Evolutionary conservation across 2,329 filamentous ascomycete genomes (phyloP).

Genomic region (Davidsoniella eucalypti): DNA sequence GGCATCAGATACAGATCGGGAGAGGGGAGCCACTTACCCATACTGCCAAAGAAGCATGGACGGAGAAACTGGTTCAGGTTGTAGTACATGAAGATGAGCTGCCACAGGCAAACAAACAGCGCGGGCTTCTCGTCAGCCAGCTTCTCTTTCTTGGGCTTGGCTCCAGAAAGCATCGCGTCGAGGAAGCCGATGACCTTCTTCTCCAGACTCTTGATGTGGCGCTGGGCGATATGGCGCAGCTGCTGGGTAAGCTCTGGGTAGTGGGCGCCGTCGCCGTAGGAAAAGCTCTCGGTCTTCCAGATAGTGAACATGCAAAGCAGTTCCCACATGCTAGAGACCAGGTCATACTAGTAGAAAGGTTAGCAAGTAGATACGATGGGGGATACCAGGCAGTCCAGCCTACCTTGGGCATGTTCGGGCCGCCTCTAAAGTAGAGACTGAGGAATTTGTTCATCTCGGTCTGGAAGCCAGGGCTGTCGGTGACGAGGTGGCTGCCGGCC

Average conservation of each 20-base stretch:
- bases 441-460: slow-evolving; percentile 22
- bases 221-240: slow-evolving; percentile 24
- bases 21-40: slow-evolving; percentile 15
- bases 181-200: slow-evolving; percentile 25
- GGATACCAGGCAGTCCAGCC: slow-evolving; percentile 9
- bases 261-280: slow-evolving; percentile 20
- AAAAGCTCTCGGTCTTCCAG: slow-evolving; percentile 28
- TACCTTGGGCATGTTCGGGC: slow-evolving; percentile 25
- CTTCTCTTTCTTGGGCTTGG: slow-evolving; percentile 19
- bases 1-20: not conserved
- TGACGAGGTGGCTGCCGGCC: slow-evolving; percentile 24
- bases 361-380: slow-evolving; percentile 3
- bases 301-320: slow-evolving; percentile 35
- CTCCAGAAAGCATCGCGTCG: slow-evolving; percentile 23
- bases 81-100: slow-evolving; percentile 32
- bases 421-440: slow-evolving; percentile 20
- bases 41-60: no score
- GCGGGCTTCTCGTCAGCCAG: slow-evolving; percentile 25
- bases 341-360: slow-evolving; percentile 16
- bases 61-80: slow-evolving; percentile 19
- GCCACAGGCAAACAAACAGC: slow-evolving; percentile 34
- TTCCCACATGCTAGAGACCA: slow-evolving; percentile 27
- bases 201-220: slow-evolving; percentile 23
- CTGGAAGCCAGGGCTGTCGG: slow-evolving; percentile 20
- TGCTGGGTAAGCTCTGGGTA: slow-evolving; percentile 21